Evolutionary conservation across 1,284 basidiomycete species (phyloP).

Genomic region (Leccinum pachyderme): DNA sequence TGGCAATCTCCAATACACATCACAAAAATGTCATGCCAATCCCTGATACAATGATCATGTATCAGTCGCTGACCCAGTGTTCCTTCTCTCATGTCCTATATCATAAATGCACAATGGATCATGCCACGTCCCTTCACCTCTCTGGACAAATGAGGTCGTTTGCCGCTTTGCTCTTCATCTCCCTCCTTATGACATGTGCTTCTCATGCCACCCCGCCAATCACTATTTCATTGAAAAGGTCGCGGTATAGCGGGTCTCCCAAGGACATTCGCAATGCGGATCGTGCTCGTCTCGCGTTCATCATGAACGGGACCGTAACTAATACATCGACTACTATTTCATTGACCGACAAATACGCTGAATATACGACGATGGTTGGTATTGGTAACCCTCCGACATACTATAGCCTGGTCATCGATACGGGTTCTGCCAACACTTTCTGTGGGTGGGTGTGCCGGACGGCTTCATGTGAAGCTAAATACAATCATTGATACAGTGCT

Average conservation of each 20-base stretch:
- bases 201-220: neutral
- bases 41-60: neutral
- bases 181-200: neutral
- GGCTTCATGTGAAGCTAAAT: neutral
- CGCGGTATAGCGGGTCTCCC: neutral
- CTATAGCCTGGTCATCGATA: slow-evolving; percentile 30
- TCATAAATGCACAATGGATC: neutral
- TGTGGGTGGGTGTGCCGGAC: slow-evolving; percentile 23
- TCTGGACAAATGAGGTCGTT: neutral
- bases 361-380: slow-evolving; percentile 8
- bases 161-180: neutral
- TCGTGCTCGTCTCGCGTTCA: neutral
- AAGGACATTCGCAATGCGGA: neutral
- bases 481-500: neutral
- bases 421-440: slow-evolving; percentile 35
- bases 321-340: neutral
- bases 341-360: neutral
- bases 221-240: neutral
- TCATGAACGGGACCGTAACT: neutral
- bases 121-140: neutral
- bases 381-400: slow-evolving; percentile 24
- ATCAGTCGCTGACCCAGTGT: neutral
- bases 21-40: neutral
- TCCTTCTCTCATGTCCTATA: neutral
- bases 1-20: neutral